Percentiles rank a stretch among this genome's conserved stretches.
phyloP scores from a whole-genome alignment of 1,284 basidiomycete species.

The Sanghuangporus baumii region DNA sequence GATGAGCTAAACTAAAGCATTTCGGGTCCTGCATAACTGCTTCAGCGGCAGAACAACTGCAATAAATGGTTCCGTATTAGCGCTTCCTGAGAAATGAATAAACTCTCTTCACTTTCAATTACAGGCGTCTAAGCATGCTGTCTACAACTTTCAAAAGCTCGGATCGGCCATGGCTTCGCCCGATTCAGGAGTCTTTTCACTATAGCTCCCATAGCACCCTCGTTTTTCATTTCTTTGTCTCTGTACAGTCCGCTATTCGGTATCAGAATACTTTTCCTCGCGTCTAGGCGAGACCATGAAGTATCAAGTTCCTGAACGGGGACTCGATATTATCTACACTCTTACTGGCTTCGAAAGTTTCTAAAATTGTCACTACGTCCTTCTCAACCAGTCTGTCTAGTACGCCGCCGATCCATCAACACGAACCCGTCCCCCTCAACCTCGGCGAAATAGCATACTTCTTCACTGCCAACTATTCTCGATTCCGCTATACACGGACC shows the following conservation, averaged over 20 bases:
- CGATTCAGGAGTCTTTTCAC: background rate
- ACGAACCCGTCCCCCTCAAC: background rate
- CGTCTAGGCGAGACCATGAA: background rate
- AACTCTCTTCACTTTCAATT: background rate
- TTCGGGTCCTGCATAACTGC: background rate
- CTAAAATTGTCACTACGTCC: background rate
- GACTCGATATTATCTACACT: background rate
- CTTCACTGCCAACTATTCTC: background rate
- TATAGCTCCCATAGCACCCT: background rate
- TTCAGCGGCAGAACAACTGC: background rate
- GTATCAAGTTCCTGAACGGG: background rate
- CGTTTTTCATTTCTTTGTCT: background rate
- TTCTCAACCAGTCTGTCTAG: background rate
- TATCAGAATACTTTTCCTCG: background rate
- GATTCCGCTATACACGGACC: background rate
- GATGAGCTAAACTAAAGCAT: background rate
- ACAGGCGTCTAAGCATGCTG: background rate
- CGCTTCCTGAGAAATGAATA: background rate
- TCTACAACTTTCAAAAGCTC: background rate
- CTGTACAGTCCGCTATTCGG: background rate
- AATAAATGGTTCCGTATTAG: background rate
- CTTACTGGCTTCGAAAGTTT: background rate
- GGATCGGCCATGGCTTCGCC: background rate
- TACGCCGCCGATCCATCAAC: background rate
- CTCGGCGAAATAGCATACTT: slow-evolving; percentile 2